These are phyloP conservation scores for Phytophthora pseudosyringae DNA, from an alignment of 352 stramenopile species.

Conservation along the genomic window DNA sequence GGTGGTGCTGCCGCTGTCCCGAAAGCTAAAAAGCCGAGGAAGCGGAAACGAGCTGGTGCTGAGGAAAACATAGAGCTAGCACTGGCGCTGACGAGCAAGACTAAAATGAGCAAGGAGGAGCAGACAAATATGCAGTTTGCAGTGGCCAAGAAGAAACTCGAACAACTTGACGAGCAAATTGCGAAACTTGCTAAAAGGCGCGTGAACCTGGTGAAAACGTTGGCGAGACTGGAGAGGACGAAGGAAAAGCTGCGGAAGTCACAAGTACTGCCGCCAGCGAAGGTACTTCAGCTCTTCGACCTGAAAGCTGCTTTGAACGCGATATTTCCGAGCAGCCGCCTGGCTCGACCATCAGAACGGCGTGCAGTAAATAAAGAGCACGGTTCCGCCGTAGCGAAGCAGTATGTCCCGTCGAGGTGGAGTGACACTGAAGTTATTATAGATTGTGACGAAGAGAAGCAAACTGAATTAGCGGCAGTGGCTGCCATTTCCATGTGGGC, in stretches of 20 bases:
- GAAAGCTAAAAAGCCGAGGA: constrained; percentile 41
- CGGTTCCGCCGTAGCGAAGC: constrained; percentile 17
- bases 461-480: constrained; percentile 15
- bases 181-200: constrained; percentile 54
- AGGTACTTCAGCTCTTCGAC: constrained; percentile 35
- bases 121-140: constrained; percentile 54
- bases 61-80: constrained; percentile 39
- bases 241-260: constrained; percentile 56
- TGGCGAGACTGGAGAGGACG: constrained; percentile 54
- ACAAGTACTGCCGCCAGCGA: constrained; percentile 40
- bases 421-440: constrained; percentile 1
- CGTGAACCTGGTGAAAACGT: constrained; percentile 48
- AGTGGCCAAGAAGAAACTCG: constrained; percentile 49
- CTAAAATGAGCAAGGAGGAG: constrained; percentile 45
- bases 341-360: neutral
- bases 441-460: constrained; percentile 24
- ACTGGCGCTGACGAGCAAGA: constrained; percentile 47
- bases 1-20: constrained; percentile 1
- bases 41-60: constrained; percentile 30
- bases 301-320: constrained; percentile 29
- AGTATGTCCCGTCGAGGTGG: constrained; percentile 24
- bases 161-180: constrained; percentile 55
- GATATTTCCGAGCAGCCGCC: constrained; percentile 37
- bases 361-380: constrained; percentile 2
- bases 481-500: constrained; percentile 45